These are phyloP conservation scores for Clarireedia monteithiana DNA, from an alignment of 2,329 filamentous ascomycete genomes.

Conservation along the genomic window DNA sequence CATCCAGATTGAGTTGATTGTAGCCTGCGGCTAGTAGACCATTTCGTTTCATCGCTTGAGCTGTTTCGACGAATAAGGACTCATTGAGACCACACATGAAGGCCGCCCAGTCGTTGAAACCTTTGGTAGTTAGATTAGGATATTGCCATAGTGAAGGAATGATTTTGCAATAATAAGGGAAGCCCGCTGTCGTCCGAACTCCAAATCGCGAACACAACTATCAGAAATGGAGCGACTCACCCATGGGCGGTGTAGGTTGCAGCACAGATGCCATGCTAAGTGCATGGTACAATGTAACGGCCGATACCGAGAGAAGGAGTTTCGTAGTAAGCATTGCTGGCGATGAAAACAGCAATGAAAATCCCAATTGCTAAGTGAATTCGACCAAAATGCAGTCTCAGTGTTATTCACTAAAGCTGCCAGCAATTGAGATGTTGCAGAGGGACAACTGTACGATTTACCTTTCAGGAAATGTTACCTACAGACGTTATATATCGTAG, in stretches of 20 bases:
- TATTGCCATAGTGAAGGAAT: too few relatives aligned
- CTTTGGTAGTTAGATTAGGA: background rate
- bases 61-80: slow-evolving; percentile 39
- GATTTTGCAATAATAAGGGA: too few relatives aligned
- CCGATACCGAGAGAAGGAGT: background rate
- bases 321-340: background rate
- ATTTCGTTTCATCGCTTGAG: slow-evolving; percentile 39
- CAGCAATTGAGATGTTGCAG: too few relatives aligned
- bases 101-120: slow-evolving; percentile 44
- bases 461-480: too few relatives aligned
- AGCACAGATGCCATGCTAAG: slow-evolving; percentile 15
- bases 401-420: too few relatives aligned
- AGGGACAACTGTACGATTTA: too few relatives aligned
- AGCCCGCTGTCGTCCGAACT: too few relatives aligned
- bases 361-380: too few relatives aligned
- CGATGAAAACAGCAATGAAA: too few relatives aligned
- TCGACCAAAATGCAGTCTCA: too few relatives aligned
- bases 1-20: slow-evolving; percentile 52
- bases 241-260: slow-evolving; percentile 39
- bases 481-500: too few relatives aligned
- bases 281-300: slow-evolving; percentile 2
- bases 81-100: slow-evolving; percentile 42
- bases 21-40: slow-evolving; percentile 46
- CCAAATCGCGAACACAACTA: background rate
- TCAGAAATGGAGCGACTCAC: slow-evolving; percentile 6